phyloP scores from a whole-genome alignment of 2,329 filamentous ascomycete species.

The Sporothrix phasma region DNA sequence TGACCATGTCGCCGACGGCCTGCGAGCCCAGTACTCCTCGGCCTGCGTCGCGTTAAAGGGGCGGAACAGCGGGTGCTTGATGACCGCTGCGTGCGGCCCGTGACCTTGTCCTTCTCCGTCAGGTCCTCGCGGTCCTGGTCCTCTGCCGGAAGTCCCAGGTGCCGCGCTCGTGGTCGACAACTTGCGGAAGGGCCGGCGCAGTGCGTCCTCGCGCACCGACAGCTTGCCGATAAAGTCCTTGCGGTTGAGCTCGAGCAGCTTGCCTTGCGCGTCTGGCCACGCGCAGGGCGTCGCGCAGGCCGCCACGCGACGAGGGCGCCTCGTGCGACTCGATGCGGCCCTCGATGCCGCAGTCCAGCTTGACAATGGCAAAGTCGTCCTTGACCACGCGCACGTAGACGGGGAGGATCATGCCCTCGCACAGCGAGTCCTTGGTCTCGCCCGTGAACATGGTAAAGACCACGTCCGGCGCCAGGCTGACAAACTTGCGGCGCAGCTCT shows the following conservation, averaged over 20 bases:
- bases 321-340: slow-evolving; percentile 77
- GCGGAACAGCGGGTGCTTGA: slow-evolving; percentile 94
- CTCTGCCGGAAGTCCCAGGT: slow-evolving; percentile 82
- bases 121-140: slow-evolving; percentile 71
- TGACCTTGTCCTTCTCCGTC: slow-evolving; percentile 74
- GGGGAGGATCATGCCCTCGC: slow-evolving; percentile 85
- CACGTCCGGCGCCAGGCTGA: slow-evolving; percentile 59
- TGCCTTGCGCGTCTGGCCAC: slow-evolving; percentile 81
- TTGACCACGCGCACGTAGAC: slow-evolving; percentile 82
- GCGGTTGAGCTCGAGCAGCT: slow-evolving; percentile 78
- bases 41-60: slow-evolving; percentile 88
- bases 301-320: slow-evolving; percentile 59
- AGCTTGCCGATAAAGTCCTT: slow-evolving; percentile 77
- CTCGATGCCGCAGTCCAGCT: slow-evolving; percentile 88
- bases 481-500: slow-evolving; percentile 77
- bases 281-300: slow-evolving; percentile 61
- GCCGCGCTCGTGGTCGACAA: slow-evolving; percentile 60
- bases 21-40: slow-evolving; percentile 86
- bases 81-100: slow-evolving; percentile 85
- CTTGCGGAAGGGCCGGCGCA: slow-evolving; percentile 62
- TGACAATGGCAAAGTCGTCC: slow-evolving; percentile 86
- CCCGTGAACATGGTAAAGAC: slow-evolving; percentile 96
- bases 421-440: slow-evolving; percentile 74
- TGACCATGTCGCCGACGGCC: slow-evolving; percentile 80
- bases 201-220: slow-evolving; percentile 69